Evolutionary conservation across 176 grass and related monocot genomes (phyloP).

Genomic region (Juncus effusus): DNA sequence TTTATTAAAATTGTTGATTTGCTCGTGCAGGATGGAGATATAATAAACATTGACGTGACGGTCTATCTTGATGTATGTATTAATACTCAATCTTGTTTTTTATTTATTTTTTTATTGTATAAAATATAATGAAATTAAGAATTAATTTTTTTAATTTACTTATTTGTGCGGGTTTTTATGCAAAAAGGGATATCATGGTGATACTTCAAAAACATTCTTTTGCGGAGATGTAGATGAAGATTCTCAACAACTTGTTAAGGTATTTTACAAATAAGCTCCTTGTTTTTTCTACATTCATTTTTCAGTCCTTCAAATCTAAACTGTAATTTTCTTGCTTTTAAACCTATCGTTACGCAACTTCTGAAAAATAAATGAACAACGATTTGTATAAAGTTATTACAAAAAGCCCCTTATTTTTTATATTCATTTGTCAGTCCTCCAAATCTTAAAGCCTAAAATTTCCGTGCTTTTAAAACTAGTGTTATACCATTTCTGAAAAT

Average conservation of each 20-base stretch:
- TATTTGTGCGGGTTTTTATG: not conserved
- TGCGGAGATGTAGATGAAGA: conserved; percentile 91
- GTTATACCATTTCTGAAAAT: not conserved
- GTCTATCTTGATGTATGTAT: conserved; percentile 85
- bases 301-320: not conserved
- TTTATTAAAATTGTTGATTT: not conserved
- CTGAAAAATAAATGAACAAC: no score
- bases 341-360: no score
- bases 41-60: conserved; percentile 96
- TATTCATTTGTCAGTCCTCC: not conserved
- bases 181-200: conserved; percentile 84
- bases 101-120: not conserved
- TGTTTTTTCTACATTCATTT: not conserved
- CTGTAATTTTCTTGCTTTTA: no score
- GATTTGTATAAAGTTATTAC: no score
- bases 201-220: conserved; percentile 91
- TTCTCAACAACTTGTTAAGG: conserved; percentile 83
- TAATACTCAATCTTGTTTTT: conserved; percentile 10
- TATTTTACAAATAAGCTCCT: conserved; percentile 27
- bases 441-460: not conserved
- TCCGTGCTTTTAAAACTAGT: no score
- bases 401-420: not conserved
- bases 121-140: no score
- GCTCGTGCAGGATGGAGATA: conserved; percentile 85
- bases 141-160: not conserved